Evolutionary conservation across 2,329 filamentous ascomycete species (phyloP), one percentile per base, ranked within the genome.

Genomic region (Fusarium caatingaense): DNA sequence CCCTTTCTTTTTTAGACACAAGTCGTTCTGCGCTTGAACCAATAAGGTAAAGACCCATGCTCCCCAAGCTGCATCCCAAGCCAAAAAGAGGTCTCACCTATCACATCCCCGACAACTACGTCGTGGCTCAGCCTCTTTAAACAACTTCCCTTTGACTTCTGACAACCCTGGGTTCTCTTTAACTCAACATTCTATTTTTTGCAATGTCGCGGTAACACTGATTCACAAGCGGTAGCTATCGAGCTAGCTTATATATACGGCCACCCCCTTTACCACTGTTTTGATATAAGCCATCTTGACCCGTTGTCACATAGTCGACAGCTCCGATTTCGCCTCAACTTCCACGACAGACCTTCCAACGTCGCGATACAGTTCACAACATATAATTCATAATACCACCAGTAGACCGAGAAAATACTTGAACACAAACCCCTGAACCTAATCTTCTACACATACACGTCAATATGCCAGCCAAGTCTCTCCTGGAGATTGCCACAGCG

Each of bases 401-500:
- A 27, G 5, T 18, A 7, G 16, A n/a, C 34, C 8, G 23, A 34
- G 20, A 30, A 21, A 25, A 23, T 37, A 9, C 10, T 41, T 20
- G 15, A 61, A 45, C 15, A 20, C 30, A 44, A 40, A 15, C 21
- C 20, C 20, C 21, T 27, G 30, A 18, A 15, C 13, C 37, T 46
- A 34, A 18, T 21, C 11, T 23, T n/a, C 15, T n/a, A 15, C 13
- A 37, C 18, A 15, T n/a, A 51, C 51, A 18, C 28, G 25, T 34
- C 46, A 69, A 64, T 20, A 69, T 84, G 83, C 76, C 81, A 51
- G 79, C 82, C 69, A 84, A 85, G 66, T 85, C 86, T 32, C 81
- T 91, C 3, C 76, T 84, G 48, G 83, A 85, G 10, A 79, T 88
- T 64, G 85, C 86, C 72, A 83, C 83, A 7, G 77, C 79, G 40